phyloP scores from a whole-genome alignment of 768 basidiomycete species.

The Tulasnella sp. region DNA sequence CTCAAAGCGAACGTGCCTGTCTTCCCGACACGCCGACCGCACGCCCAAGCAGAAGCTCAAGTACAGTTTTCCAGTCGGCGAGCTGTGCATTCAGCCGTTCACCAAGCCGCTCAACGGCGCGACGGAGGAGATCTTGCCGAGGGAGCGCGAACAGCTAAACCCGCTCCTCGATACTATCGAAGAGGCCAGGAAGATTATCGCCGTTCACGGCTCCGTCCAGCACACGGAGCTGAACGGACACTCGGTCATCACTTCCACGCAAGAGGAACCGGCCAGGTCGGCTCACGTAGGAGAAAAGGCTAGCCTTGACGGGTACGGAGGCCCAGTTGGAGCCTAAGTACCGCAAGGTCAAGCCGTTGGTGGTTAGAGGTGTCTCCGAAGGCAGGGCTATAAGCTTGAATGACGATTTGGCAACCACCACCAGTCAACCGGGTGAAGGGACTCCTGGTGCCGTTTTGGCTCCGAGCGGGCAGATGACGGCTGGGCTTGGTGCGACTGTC shows the following conservation, averaged over 20 bases:
- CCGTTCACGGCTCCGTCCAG: background rate
- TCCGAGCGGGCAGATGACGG: background rate
- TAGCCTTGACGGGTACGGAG: conserved; percentile 95
- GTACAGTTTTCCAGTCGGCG: conserved; percentile 92
- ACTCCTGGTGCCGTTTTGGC: background rate
- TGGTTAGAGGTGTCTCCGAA: conserved; percentile 22
- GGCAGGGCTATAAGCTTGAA: background rate
- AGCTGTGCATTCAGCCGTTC: conserved; percentile 91
- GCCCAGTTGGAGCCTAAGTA: conserved; percentile 96
- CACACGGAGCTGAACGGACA: conserved; percentile 12
- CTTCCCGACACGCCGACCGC: conserved; percentile 97
- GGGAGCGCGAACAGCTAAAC: conserved; percentile 84
- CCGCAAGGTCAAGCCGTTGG: conserved; percentile 66
- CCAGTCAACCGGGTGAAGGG: background rate
- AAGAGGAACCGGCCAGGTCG: conserved; percentile 85
- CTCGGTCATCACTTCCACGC: conserved; percentile 59
- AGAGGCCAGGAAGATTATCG: conserved; percentile 68
- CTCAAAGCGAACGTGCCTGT: conserved; percentile 93
- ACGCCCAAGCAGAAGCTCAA: conserved; percentile 89
- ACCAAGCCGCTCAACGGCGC: conserved; percentile 88
- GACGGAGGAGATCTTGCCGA: conserved; percentile 92
- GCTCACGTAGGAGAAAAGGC: conserved; percentile 91
- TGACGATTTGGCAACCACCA: background rate
- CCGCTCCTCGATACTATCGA: conserved; percentile 85
- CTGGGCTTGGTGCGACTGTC: background rate